Percentiles rank a stretch among this genome's conserved stretches.
phyloP scores from a whole-genome alignment of 768 basidiomycete genomes.

The Lactarius evosmus region DNA sequence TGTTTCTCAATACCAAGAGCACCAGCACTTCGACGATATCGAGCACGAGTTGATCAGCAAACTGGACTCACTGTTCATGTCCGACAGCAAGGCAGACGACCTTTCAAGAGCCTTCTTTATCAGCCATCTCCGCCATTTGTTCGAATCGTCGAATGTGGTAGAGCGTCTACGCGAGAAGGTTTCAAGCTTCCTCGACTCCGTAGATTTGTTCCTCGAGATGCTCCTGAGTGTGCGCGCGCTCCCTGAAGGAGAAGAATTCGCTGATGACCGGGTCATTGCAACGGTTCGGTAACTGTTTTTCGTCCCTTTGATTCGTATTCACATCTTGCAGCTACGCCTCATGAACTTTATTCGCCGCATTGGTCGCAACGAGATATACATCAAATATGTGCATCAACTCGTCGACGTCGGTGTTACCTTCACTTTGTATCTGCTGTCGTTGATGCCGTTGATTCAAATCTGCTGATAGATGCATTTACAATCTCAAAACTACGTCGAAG shows the following conservation, averaged over 20 bases:
- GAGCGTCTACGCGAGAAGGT: slow-evolving; percentile 75
- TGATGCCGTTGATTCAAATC: background rate
- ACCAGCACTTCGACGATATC: slow-evolving; percentile 81
- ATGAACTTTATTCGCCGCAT: slow-evolving; percentile 95
- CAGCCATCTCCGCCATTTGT: slow-evolving; percentile 83
- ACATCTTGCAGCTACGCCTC: slow-evolving; percentile 57
- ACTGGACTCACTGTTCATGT: slow-evolving; percentile 90
- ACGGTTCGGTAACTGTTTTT: slow-evolving; percentile 48
- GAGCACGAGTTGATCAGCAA: slow-evolving; percentile 91
- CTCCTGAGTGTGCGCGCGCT: slow-evolving; percentile 82
- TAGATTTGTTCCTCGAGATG: slow-evolving; percentile 90
- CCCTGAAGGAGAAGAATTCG: slow-evolving; percentile 90
- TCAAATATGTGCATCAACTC: slow-evolving; percentile 94
- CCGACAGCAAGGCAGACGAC: slow-evolving; percentile 86
- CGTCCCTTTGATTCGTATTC: background rate
- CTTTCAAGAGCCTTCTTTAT: slow-evolving; percentile 93
- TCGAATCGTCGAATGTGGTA: slow-evolving; percentile 80
- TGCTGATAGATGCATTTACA: slow-evolving; percentile 73
- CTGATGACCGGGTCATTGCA: slow-evolving; percentile 91
- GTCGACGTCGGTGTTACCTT: slow-evolving; percentile 61
- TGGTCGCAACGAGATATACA: slow-evolving; percentile 89
- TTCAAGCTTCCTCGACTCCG: slow-evolving; percentile 78
- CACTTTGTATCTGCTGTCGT: background rate
- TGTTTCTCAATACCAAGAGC: slow-evolving; percentile 83
- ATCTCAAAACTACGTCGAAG: slow-evolving; percentile 89